Conservation (phyloP, 371 early-diverging fungal species). For the Rhizopus sp. region DNA sequence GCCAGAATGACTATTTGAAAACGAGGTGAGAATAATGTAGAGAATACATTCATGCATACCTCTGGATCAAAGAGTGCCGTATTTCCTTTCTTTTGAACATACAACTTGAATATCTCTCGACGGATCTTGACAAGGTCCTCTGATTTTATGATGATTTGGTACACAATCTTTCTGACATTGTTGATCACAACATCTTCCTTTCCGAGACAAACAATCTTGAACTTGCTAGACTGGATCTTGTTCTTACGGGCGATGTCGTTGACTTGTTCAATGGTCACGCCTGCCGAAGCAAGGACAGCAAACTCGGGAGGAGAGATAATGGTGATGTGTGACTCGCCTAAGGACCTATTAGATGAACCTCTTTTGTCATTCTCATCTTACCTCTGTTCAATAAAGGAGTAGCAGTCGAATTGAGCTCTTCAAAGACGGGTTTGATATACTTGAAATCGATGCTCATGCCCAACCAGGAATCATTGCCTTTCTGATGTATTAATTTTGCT, state of each 20-base stretch:
- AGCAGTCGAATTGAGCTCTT: constrained; percentile 52
- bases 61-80: constrained; percentile 58
- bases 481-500: neutral
- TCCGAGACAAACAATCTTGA: constrained; percentile 67
- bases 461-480: constrained; percentile 52
- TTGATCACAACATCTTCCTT: constrained; percentile 49
- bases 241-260: constrained; percentile 57
- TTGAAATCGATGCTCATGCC: constrained; percentile 64
- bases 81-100: constrained; percentile 58
- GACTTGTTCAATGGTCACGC: constrained; percentile 74
- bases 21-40: neutral
- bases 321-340: constrained; percentile 79
- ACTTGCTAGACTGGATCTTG: constrained; percentile 59
- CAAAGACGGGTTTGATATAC: constrained; percentile 57
- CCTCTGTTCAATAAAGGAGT: constrained; percentile 39
- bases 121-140: constrained; percentile 49
- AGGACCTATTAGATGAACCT: neutral
- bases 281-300: constrained; percentile 54
- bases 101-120: constrained; percentile 52
- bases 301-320: constrained; percentile 79
- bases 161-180: constrained; percentile 32
- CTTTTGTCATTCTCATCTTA: neutral
- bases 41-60: constrained; percentile 18
- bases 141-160: constrained; percentile 44
- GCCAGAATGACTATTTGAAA: constrained; percentile 55